Evolutionary conservation across 768 basidiomycete species (phyloP), one percentile per base, ranked within the genome.

Genomic region (Suillus placidus): DNA sequence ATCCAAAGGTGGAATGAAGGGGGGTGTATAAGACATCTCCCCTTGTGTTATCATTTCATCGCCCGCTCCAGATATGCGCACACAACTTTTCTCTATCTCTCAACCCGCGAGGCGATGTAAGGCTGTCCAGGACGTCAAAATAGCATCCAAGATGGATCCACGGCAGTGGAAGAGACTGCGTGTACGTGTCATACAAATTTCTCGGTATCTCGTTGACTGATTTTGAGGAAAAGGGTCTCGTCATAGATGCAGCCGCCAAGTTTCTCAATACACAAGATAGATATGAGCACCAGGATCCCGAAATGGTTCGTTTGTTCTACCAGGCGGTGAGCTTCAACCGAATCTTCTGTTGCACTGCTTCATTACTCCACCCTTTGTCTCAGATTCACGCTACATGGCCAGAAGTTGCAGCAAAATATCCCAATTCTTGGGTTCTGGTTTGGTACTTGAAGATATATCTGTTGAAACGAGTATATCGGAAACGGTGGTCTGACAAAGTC

Each of bases 371-470:
- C 20, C 57, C 14, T 40, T 58, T 58, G 23, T 38, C 23, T 37
- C 38, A 58, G 57, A 10, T 58, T 10, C 37, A 58, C 16, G 26
- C 57, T 26, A 40, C 18, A 16, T 58, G 57, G 57, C 57, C 57
- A 40, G 38, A 40, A 40, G 26, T 58, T 18, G 16, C 38, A 20
- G 18, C 5, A 9, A 40, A 18, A 12, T 58, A 58, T 8, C 38
- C 23, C 6, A 60, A 58, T 6, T 62, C 61, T 2, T 62, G 61
- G 61, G 61, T 38, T n/a, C n/a, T 57, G 5, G 37, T 62, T 3
- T 8, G 61, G n/a, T 62, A 62, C 13, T 14, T 62, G 10, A 62
- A 14, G 52, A 32, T 62, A 23, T 62, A 62, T 37, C 20, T 62
- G 30, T 8, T 14, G 45, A 62, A 43, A 30, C 52, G 54, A 32